Base-by-base conservation (phyloP, 768 basidiomycete species). In the Suillus lakei region DNA sequence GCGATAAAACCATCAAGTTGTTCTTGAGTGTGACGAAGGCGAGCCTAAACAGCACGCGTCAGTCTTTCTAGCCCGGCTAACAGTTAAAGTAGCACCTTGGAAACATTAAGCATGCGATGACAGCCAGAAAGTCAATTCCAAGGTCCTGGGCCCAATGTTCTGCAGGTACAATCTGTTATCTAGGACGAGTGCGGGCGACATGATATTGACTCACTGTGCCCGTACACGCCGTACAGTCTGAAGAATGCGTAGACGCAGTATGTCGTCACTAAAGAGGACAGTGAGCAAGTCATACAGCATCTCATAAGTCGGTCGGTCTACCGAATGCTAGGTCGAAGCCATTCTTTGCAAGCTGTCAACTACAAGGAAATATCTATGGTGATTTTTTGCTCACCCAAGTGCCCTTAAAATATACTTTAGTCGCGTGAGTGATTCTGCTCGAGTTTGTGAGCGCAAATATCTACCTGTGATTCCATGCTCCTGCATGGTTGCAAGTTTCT, bases 321-420 rank as follows among this genome's bases (percentile, higher is more conserved):
- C 92, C 89, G 78, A 98, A 96, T 55, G 93, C 92, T 61, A 97
- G 69, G 76, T 98, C 96, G 74, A 98, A 98, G 1, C 95, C 95
- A 68, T 98, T 97, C 92, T 91, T 71, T 21, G 21, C 30, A 39
- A 39, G 64, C 43, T 30, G 64, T 62, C 32, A 9, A 59, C 4
- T 10, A 59, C 23, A 23, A n/a, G 21, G 18, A 41, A 12, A 59
- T 41, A 6, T 7, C 39, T 21, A 12, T 18, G 26, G 64, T 56
- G 32, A 62, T n/a, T 63, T n/a, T 63, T 62, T 2, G 36, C 69
- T 70, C 69, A 91, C 91, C 91, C 92, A 93, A 44, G 92, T 93
- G 30, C 92, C 92, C 72, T 89, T 92, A 78, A 91, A 92, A 76
- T 90, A 93, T 12, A 93, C 92, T 93, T 55, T 23, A 30, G 62